Base-by-base conservation (phyloP, 768 basidiomycete species). In the Pisolithus orientalis region DNA sequence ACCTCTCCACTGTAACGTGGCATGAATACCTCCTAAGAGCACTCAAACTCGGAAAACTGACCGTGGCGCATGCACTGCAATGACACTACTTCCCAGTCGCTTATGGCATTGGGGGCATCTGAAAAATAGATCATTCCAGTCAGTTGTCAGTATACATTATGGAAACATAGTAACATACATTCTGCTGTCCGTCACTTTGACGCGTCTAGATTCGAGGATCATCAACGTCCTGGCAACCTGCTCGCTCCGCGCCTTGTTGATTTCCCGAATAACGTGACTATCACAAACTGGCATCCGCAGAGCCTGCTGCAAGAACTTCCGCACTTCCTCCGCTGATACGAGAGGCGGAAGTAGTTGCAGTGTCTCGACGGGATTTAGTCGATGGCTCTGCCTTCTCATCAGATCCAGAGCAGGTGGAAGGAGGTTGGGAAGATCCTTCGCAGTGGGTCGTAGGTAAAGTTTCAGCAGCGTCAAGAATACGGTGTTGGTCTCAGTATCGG, bases 51-150 rank as follows among this genome's bases (percentile, higher is more conserved):
- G 42, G 9, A 24, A 40, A 57, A 47, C 84, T 63, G 60, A 89
- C 91, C 82, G 78, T 39, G 94, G 94, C 7, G 85, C 75, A 74
- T 97, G 94, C 2, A 95, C 90, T 0, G 93, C 92, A 59, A 98
- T 94, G 32, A 94, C 93, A 55, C 90, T 94, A 57, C 84, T 86
- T 5, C 94, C 94, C 24, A 98, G 72, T 14, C 94, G 82, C 61
- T 98, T 97, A 64, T 94, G 90, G 62, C 95, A 97, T 65, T 94
- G 90, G 1, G 94, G 94, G 59, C 94, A 98, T 69, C 94, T 95
- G 57, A 13, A 34, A 14, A 50, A 53, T 44, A 47, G 21, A 17
- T 51, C 40, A 39, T 44, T 55, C 17, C 45, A 50, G 16, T 45
- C 38, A 47, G 44, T 31, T 14, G 40, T 46, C 44, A 31, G 2